phyloP scores from a whole-genome alignment of 2,329 filamentous ascomycete species.

The Ophiostoma populinum region DNA sequence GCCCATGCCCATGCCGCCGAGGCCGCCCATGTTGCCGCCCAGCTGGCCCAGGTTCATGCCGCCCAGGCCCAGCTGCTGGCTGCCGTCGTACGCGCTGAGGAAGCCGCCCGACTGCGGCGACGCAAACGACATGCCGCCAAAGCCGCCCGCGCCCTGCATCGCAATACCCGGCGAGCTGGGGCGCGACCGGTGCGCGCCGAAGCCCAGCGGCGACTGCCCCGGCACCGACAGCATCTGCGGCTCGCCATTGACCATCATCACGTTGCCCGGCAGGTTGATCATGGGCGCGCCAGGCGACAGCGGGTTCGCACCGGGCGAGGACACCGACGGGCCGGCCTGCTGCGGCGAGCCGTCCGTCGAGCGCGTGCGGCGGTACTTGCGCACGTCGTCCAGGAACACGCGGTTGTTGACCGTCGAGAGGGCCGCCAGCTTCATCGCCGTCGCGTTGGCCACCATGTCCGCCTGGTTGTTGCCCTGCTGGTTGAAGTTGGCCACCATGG shows the following conservation, averaged over 20 bases:
- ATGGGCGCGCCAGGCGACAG: conserved; percentile 49
- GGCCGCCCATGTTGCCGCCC: conserved; percentile 45
- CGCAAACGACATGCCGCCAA: conserved; percentile 54
- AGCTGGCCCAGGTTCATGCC: conserved; percentile 48
- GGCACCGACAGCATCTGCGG: conserved; percentile 72
- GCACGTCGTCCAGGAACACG: conserved; percentile 88
- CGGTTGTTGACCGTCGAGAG: conserved; percentile 97
- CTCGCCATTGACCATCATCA: conserved; percentile 92
- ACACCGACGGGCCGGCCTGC: not conserved
- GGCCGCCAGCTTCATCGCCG: conserved; percentile 95
- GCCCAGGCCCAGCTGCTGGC: conserved; percentile 29
- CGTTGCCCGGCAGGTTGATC: conserved; percentile 49
- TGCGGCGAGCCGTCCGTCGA: conserved; percentile 60
- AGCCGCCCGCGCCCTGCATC: conserved; percentile 45
- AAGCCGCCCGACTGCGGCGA: conserved; percentile 93
- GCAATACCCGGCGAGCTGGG: conserved; percentile 79
- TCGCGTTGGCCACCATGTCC: conserved; percentile 97
- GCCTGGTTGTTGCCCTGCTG: conserved; percentile 49
- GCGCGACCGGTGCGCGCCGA: conserved; percentile 59
- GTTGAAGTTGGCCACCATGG: conserved; percentile 78
- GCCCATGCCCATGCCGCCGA: conserved; percentile 14
- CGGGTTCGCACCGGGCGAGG: conserved; percentile 26
- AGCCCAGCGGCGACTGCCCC: conserved; percentile 31
- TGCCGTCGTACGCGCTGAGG: conserved; percentile 71
- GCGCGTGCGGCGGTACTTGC: conserved; percentile 82